These are phyloP conservation scores for Lotus japonicus DNA, from an alignment of 306 rosid species.

Conservation along the genomic window DNA sequence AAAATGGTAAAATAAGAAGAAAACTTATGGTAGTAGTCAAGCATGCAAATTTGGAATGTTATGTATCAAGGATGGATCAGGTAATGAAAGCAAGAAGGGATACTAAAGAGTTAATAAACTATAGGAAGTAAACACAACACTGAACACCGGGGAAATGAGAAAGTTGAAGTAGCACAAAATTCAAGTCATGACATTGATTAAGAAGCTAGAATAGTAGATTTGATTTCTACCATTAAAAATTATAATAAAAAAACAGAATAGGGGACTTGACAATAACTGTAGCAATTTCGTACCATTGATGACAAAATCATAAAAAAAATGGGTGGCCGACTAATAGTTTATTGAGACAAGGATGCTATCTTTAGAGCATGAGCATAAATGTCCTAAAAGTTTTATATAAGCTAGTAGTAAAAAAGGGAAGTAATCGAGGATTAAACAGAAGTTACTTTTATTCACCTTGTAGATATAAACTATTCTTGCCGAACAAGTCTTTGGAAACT, in stretches of 20 bases:
- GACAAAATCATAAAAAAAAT: conserved; percentile 2
- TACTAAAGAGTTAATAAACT: neutral
- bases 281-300: neutral
- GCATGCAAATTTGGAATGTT: neutral
- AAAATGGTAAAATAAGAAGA: neutral
- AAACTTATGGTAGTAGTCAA: neutral
- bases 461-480: conserved; percentile 54
- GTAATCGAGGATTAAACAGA: neutral
- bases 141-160: neutral
- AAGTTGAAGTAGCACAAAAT: neutral
- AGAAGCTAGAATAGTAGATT: neutral
- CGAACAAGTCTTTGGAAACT: conserved; percentile 70
- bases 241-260: neutral
- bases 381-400: neutral
- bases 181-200: conserved; percentile 15
- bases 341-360: conserved; percentile 1
- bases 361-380: neutral
- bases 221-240: neutral
- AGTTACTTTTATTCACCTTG: conserved; percentile 37
- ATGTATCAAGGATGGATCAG: neutral
- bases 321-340: neutral
- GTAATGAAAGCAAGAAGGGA: conserved; percentile 1
- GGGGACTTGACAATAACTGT: neutral
- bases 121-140: conserved; percentile 4
- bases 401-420: conserved; percentile 16